A percentile compares a stretch with the other conserved stretches of the same genome.
Evolutionary conservation across 495 filamentous ascomycete species (phyloP).

Genomic region (Penicillium parvum): DNA sequence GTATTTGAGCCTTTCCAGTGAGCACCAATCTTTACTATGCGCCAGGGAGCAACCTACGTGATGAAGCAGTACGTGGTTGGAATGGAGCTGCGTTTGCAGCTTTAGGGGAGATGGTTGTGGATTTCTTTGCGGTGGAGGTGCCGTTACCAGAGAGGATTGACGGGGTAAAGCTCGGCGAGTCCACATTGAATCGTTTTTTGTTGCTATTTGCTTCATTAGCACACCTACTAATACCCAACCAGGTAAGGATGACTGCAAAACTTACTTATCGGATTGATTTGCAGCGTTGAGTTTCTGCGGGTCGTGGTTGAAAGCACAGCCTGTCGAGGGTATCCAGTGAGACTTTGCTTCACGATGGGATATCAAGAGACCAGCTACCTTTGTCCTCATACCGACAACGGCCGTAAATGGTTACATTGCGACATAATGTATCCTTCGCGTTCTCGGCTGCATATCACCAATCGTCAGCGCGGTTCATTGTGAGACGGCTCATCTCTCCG

Average conservation of each 20-base stretch:
- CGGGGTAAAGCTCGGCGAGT: conserved; percentile 93
- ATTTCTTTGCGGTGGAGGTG: conserved; percentile 51
- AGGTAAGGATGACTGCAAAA: neutral
- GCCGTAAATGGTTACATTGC: conserved; percentile 91
- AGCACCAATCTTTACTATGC: conserved; percentile 14
- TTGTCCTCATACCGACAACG: conserved; percentile 89
- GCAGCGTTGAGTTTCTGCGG: conserved; percentile 52
- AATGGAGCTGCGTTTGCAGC: conserved; percentile 88
- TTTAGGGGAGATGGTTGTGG: conserved; percentile 73
- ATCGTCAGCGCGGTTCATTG: conserved; percentile 7
- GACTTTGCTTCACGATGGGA: neutral
- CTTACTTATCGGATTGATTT: conserved; percentile 56
- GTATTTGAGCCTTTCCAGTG: conserved; percentile 40
- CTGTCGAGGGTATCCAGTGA: conserved; percentile 36
- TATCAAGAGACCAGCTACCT: conserved; percentile 32
- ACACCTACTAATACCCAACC: too few relatives aligned
- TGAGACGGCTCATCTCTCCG: conserved; percentile 1
- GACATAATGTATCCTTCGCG: conserved; percentile 82
- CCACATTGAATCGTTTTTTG: conserved; percentile 87
- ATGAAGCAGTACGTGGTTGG: conserved; percentile 57
- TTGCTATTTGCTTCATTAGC: conserved; percentile 26
- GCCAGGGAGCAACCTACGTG: conserved; percentile 31
- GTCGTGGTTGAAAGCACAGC: conserved; percentile 90
- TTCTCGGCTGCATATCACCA: conserved; percentile 43
- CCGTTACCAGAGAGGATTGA: conserved; percentile 51